Evolutionary conservation across 768 basidiomycete species (phyloP).

Genomic region (Tylopilus felleus): DNA sequence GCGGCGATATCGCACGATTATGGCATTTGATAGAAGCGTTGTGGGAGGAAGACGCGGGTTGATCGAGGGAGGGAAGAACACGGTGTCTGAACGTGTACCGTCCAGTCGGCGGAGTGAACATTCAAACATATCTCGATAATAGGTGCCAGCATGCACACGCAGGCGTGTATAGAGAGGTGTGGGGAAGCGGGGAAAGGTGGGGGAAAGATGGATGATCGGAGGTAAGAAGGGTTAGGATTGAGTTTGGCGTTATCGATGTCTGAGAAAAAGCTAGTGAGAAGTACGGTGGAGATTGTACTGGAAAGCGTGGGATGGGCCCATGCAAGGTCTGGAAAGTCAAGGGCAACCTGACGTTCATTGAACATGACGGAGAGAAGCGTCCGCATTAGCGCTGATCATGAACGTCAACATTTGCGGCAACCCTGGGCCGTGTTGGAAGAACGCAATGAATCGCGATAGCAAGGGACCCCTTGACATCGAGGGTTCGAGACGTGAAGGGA

Average conservation of each 20-base stretch:
- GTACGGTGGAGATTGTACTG: not conserved
- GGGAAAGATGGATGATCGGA: conserved; percentile 10
- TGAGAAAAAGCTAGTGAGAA: conserved; percentile 2
- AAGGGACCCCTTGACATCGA: not conserved
- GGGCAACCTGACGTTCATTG: not conserved
- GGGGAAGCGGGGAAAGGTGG: conserved; percentile 28
- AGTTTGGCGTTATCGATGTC: conserved; percentile 4
- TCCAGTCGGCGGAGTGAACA: conserved; percentile 6
- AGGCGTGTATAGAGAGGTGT: conserved; percentile 6
- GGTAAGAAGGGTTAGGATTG: not conserved
- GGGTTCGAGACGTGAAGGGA: not conserved
- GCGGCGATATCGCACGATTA: conserved; percentile 22
- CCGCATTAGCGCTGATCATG: not conserved
- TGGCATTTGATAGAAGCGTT: conserved; percentile 14
- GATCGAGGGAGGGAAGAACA: conserved; percentile 14
- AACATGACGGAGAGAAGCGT: not conserved
- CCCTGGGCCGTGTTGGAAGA: not conserved
- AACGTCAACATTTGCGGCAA: not conserved
- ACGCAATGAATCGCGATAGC: not conserved
- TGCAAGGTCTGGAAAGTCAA: not conserved
- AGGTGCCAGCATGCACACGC: not conserved
- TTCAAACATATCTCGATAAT: not conserved
- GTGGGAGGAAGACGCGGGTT: conserved; percentile 23
- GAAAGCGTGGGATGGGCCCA: not conserved
- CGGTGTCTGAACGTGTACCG: conserved; percentile 7